phyloP scores from a whole-genome alignment of 331 rosid species.

The Pyracantha coccinea region DNA sequence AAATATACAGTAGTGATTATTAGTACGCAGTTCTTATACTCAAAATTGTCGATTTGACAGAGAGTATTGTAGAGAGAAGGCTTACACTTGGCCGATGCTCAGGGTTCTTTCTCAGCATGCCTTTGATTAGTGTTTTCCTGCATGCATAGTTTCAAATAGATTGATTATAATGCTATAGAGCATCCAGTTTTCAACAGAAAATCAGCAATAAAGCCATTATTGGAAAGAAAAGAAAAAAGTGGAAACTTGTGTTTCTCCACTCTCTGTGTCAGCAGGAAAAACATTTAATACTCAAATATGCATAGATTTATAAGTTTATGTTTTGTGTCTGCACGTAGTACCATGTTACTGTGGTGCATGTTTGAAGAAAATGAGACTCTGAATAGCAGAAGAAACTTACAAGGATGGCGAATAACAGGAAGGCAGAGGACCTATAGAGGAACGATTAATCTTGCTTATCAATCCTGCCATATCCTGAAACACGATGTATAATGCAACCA shows the following conservation, averaged over 20 bases:
- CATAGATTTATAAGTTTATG: not conserved
- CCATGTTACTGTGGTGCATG: not conserved
- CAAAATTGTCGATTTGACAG: not conserved
- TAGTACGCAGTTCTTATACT: slow-evolving; percentile 8
- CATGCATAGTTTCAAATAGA: slow-evolving; percentile 10
- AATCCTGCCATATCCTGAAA: slow-evolving; percentile 99
- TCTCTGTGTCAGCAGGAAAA: not conserved
- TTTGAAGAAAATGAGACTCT: not conserved
- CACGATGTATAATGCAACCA: slow-evolving; percentile 7
- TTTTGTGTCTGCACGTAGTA: not conserved
- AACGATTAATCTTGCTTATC: slow-evolving; percentile 97
- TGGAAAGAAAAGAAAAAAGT: not conserved
- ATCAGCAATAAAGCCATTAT: not conserved
- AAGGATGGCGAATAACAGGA: slow-evolving; percentile 88
- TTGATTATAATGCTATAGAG: not conserved
- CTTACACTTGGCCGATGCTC: slow-evolving; percentile 97
- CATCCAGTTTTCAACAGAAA: slow-evolving; percentile 1
- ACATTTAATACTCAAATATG: not conserved
- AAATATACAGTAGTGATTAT: slow-evolving; percentile 9
- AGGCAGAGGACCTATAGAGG: slow-evolving; percentile 95
- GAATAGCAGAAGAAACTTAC: slow-evolving; percentile 42
- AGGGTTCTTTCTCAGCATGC: slow-evolving; percentile 95
- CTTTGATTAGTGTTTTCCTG: slow-evolving; percentile 95
- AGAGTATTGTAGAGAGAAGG: slow-evolving; percentile 3
- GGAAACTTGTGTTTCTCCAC: not conserved